Conservation (phyloP, 2,329 filamentous ascomycete species). For the Colletotrichum falcatum region DNA sequence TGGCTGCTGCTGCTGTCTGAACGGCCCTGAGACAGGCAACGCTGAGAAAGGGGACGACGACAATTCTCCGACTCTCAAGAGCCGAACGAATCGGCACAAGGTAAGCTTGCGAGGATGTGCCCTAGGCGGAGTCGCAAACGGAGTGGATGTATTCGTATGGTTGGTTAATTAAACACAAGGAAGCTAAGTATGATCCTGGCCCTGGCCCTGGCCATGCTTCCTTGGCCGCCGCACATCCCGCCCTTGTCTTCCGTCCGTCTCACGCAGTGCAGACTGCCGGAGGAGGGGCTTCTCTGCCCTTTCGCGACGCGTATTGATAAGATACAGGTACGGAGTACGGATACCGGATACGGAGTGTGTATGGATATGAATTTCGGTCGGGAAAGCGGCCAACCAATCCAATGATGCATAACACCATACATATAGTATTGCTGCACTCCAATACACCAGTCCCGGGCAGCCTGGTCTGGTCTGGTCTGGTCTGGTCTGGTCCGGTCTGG, state of each 20-base stretch:
- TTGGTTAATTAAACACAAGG: slow-evolving; percentile 32
- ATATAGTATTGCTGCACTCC: background rate
- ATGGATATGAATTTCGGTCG: slow-evolving; percentile 1
- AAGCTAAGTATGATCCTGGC: slow-evolving; percentile 11
- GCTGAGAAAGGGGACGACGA: slow-evolving; percentile 12
- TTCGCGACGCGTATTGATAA: background rate
- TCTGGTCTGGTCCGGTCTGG: slow-evolving; percentile 1
- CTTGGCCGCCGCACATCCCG: slow-evolving; percentile 2
- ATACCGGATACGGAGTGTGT: background rate
- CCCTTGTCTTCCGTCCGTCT: slow-evolving; percentile 15
- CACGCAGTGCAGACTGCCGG: background rate
- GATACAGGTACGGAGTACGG: background rate
- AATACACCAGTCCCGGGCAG: background rate
- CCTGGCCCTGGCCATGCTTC: background rate
- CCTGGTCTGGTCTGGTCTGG: background rate
- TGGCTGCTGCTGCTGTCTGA: background rate
- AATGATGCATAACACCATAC: background rate
- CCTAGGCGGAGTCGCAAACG: slow-evolving; percentile 32
- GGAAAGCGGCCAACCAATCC: background rate
- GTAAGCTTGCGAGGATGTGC: slow-evolving; percentile 23
- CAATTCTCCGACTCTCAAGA: slow-evolving; percentile 21
- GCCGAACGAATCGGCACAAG: slow-evolving; percentile 39
- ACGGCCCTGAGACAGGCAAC: background rate
- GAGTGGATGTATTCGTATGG: slow-evolving; percentile 34
- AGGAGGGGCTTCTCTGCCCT: no score